Evolutionary conservation across 768 basidiomycete genomes (phyloP).

Genomic region (Tricholomella constricta): DNA sequence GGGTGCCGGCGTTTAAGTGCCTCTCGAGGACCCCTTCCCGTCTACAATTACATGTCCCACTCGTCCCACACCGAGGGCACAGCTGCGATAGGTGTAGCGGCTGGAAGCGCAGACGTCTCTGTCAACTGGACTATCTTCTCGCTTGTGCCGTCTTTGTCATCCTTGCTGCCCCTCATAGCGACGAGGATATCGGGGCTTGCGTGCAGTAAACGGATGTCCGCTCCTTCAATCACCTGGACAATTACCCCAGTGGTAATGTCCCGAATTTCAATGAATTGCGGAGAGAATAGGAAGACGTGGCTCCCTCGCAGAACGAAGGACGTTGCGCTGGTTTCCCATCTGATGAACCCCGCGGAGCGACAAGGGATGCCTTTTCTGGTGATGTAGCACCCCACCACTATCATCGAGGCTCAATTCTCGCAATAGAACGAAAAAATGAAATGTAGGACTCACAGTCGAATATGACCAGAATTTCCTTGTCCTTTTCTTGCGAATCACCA

Average conservation of each 20-base stretch:
- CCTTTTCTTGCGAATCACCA: slow-evolving; percentile 32
- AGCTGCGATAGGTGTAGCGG: slow-evolving; percentile 33
- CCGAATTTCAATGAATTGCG: slow-evolving; percentile 77
- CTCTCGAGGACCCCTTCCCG: too few relatives aligned
- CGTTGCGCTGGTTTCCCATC: slow-evolving; percentile 74
- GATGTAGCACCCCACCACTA: slow-evolving; percentile 79
- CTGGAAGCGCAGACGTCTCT: slow-evolving; percentile 62
- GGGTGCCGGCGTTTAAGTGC: too few relatives aligned
- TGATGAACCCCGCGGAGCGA: slow-evolving; percentile 63
- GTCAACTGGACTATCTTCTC: slow-evolving; percentile 69
- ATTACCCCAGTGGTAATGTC: slow-evolving; percentile 63
- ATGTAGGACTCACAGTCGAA: slow-evolving; percentile 64
- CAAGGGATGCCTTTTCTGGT: slow-evolving; percentile 67
- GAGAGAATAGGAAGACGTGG: slow-evolving; percentile 72
- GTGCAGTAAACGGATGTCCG: slow-evolving; percentile 68
- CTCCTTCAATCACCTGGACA: slow-evolving; percentile 80
- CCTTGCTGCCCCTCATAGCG: slow-evolving; percentile 61
- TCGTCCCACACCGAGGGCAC: slow-evolving; percentile 62
- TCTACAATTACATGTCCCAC: slow-evolving; percentile 59
- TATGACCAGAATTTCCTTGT: slow-evolving; percentile 62
- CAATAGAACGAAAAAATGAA: slow-evolving; percentile 1
- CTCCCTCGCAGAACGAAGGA: slow-evolving; percentile 62
- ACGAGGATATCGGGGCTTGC: slow-evolving; percentile 53
- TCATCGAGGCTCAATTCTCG: neutral
- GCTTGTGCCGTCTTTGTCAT: slow-evolving; percentile 56